phyloP scores from a whole-genome alignment of 495 filamentous ascomycete genomes.

The Hypoxylon cercidicola region DNA sequence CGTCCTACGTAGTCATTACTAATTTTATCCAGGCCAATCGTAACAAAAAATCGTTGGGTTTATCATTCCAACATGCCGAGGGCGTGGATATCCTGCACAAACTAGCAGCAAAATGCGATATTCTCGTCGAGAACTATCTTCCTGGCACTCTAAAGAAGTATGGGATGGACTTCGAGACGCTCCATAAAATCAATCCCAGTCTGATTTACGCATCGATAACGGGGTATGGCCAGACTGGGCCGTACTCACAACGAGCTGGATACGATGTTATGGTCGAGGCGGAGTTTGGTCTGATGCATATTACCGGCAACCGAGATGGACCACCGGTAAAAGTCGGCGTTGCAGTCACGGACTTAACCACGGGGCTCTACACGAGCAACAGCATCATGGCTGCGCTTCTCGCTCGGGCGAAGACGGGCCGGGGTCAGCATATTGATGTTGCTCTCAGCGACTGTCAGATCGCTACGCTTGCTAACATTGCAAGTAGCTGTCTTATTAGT shows the following conservation, averaged over 20 bases:
- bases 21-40: conserved; percentile 76
- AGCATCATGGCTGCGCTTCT: conserved; percentile 94
- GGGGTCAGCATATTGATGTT: conserved; percentile 92
- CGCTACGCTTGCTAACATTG: conserved; percentile 91
- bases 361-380: conserved; percentile 96
- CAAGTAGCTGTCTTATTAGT: conserved; percentile 89
- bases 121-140: conserved; percentile 97
- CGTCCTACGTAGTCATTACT: conserved; percentile 12
- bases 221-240: conserved; percentile 87
- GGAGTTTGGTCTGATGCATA: conserved; percentile 98
- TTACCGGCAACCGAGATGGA: conserved; percentile 86
- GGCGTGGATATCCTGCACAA: conserved; percentile 88
- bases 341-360: conserved; percentile 95
- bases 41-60: conserved; percentile 93
- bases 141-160: conserved; percentile 94
- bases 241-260: conserved; percentile 86
- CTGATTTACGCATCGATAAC: conserved; percentile 75
- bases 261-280: conserved; percentile 99
- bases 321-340: conserved; percentile 97
- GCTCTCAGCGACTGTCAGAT: conserved; percentile 93
- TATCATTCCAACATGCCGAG: conserved; percentile 86
- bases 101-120: conserved; percentile 84
- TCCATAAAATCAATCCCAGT: conserved; percentile 80
- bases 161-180: conserved; percentile 81
- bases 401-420: conserved; percentile 63